Conservation (phyloP, 192 early-diverging fungal species). For the Backusella tarrabulga region DNA sequence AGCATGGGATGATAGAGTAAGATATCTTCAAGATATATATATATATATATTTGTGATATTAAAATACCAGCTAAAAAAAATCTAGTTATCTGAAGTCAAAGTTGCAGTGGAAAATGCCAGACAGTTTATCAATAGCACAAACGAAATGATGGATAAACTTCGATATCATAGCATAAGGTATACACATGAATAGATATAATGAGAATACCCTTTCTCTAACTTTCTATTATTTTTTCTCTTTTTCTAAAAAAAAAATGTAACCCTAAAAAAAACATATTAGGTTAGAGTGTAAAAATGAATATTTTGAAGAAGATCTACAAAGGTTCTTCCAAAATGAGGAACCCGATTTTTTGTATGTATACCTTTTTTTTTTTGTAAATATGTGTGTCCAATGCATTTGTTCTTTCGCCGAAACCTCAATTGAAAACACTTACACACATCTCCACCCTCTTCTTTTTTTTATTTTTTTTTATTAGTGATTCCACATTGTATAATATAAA, state of each 20-base stretch:
- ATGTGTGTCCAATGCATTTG: not conserved
- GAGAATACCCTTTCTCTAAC: not conserved
- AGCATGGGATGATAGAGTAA: not conserved
- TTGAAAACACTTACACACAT: not conserved
- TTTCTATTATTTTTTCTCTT: not conserved
- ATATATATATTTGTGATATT: not conserved
- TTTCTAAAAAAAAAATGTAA: not conserved
- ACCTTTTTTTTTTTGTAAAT: not conserved
- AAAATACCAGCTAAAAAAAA: constrained; percentile 1
- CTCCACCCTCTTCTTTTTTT: not conserved
- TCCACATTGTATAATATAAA: not conserved
- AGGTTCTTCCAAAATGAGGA: not conserved
- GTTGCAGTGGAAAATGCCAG: constrained; percentile 1
- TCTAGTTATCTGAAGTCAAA: not conserved
- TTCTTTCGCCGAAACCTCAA: not conserved
- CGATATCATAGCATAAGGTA: constrained; percentile 6
- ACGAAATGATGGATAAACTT: constrained; percentile 4
- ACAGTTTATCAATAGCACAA: constrained; percentile 2
- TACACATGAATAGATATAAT: not conserved
- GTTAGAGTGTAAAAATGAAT: constrained; percentile 9
- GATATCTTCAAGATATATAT: not conserved
- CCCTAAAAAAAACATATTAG: not conserved
- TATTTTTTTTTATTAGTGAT: not conserved
- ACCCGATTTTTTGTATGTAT: not conserved
- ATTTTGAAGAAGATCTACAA: not conserved